Evolutionary conservation across 306 rosid genomes (phyloP).

Genomic region (Biancaea sappan): DNA sequence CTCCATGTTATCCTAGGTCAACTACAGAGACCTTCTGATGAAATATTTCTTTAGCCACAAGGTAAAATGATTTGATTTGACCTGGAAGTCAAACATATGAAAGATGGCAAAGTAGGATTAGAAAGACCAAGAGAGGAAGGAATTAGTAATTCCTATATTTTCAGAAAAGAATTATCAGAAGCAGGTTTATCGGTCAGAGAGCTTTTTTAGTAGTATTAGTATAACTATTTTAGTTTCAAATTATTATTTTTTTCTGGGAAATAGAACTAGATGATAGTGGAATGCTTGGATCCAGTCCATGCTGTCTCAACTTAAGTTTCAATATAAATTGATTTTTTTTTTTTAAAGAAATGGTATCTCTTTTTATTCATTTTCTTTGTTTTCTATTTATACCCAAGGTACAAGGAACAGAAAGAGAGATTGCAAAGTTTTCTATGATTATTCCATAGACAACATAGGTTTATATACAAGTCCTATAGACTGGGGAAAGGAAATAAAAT

Average conservation of each 20-base stretch:
- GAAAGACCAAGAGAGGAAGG: background rate
- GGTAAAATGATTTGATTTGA: background rate
- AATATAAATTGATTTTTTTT: background rate
- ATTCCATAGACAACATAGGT: no score
- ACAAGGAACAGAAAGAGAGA: no score
- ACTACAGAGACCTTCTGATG: background rate
- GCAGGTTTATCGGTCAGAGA: background rate
- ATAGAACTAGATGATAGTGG: background rate
- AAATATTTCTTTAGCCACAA: background rate
- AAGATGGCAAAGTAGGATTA: background rate
- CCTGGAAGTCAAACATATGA: background rate
- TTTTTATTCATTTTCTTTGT: background rate
- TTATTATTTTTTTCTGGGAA: background rate
- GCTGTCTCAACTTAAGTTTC: background rate
- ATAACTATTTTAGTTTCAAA: background rate
- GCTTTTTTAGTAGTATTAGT: background rate
- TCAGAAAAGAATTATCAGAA: background rate
- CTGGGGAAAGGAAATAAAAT: no score
- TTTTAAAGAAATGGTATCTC: background rate
- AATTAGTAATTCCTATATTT: background rate
- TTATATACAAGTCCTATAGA: no score
- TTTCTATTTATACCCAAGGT: background rate
- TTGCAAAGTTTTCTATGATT: no score
- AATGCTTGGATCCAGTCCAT: background rate
- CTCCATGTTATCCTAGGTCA: background rate